phyloP scores from a whole-genome alignment of 2,329 filamentous ascomycete species.

The Cladosporium colombiae region DNA sequence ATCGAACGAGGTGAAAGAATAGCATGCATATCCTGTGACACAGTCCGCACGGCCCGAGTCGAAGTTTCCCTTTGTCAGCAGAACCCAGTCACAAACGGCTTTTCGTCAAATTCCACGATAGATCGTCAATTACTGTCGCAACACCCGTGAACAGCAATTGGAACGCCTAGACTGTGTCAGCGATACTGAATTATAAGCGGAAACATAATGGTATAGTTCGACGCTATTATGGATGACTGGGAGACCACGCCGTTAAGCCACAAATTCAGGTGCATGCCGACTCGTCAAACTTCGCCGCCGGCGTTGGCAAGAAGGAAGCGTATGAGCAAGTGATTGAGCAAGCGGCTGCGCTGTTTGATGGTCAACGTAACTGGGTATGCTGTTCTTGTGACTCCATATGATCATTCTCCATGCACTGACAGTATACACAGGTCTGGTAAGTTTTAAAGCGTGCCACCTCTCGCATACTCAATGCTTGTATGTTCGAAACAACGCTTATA shows the following conservation, averaged over 20 bases:
- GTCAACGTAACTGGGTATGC: constrained; percentile 75
- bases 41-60: not conserved
- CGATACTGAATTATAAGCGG: not conserved
- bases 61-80: constrained; percentile 5
- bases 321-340: constrained; percentile 74
- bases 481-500: not conserved
- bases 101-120: not conserved
- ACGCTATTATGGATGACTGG: not conserved
- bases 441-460: not conserved
- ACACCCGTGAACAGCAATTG: not conserved
- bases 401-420: not conserved
- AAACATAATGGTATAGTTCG: not conserved
- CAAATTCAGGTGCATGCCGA: constrained; percentile 70
- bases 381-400: not conserved
- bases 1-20: not conserved
- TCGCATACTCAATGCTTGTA: not conserved
- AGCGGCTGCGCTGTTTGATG: constrained; percentile 67
- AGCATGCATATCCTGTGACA: not conserved
- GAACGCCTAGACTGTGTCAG: not conserved
- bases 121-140: not conserved
- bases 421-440: constrained; percentile 23
- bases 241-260: not conserved
- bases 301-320: constrained; percentile 69
- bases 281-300: constrained; percentile 69
- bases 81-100: not conserved